phyloP scores from a whole-genome alignment of 1,284 basidiomycete genomes.

The Sphaerobolus stellatus region DNA sequence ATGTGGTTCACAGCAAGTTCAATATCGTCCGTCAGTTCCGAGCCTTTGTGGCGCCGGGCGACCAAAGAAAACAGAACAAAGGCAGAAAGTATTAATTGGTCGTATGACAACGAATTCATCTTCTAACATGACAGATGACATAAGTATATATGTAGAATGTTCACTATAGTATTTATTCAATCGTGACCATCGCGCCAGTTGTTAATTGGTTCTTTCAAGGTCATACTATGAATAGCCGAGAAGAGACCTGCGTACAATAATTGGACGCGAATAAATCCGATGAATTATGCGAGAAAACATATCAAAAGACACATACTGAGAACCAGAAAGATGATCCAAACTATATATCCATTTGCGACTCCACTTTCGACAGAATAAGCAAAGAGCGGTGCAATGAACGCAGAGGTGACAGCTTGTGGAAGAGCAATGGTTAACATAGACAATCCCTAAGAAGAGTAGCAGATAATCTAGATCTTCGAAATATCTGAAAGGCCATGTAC shows the following conservation, averaged over 20 bases:
- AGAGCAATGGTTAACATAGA: constrained; percentile 15
- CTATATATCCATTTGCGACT: constrained; percentile 16
- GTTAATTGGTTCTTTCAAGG: constrained; percentile 18
- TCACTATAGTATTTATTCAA: too few species aligned
- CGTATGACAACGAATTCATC: too few species aligned
- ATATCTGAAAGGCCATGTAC: too few species aligned
- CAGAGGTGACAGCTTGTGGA: constrained; percentile 18
- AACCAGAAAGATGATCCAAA: constrained; percentile 16
- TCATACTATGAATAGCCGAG: constrained; percentile 16
- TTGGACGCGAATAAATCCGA: constrained; percentile 3
- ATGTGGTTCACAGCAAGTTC: too few species aligned
- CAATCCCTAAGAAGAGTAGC: constrained; percentile 9
- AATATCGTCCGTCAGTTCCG: too few species aligned
- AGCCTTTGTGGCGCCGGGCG: too few species aligned
- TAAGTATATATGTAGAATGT: too few species aligned
- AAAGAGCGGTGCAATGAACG: constrained; percentile 18
- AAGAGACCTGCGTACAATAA: constrained; percentile 7
- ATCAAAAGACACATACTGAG: constrained; percentile 12
- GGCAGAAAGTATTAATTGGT: too few species aligned
- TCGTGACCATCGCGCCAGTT: too few species aligned
- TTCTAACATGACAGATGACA: too few species aligned
- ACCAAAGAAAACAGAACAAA: too few species aligned
- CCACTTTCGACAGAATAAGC: constrained; percentile 17
- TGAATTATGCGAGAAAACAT: constrained; percentile 1
- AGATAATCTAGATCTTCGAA: too few species aligned